Evolutionary conservation across 805 yeast species (phyloP).

Genomic region (Lachancea meyersii): DNA sequence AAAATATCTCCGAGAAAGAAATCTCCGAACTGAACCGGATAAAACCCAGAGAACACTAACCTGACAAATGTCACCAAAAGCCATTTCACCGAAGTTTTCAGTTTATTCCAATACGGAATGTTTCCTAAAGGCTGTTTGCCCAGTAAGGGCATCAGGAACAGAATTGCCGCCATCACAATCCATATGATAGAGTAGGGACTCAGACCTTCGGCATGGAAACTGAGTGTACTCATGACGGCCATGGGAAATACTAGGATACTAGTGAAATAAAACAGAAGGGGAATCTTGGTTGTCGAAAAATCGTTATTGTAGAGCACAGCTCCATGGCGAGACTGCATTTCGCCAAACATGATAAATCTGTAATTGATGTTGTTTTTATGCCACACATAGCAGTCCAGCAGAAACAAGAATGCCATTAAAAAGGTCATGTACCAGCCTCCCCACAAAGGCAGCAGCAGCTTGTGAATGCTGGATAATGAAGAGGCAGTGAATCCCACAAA

Average conservation of each 20-base stretch:
- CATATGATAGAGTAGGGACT: conserved; percentile 79
- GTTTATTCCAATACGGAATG: conserved; percentile 31
- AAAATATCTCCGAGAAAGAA: conserved; percentile 89
- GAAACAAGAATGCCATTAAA: conserved; percentile 57
- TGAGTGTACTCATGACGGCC: conserved; percentile 64
- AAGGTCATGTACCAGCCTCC: conserved; percentile 74
- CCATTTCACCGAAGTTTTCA: conserved; percentile 69
- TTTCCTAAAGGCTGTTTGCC: conserved; percentile 35
- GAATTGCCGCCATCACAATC: conserved; percentile 35
- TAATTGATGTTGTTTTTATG: conserved; percentile 72
- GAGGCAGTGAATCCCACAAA: conserved; percentile 44
- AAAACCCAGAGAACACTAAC: conserved; percentile 72
- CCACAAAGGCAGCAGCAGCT: conserved; percentile 76
- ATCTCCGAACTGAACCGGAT: conserved; percentile 92
- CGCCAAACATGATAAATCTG: conserved; percentile 72
- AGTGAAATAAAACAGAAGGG: conserved; percentile 53
- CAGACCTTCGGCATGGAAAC: conserved; percentile 63
- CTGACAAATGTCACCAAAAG: conserved; percentile 64
- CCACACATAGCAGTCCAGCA: conserved; percentile 69
- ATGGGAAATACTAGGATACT: conserved; percentile 50
- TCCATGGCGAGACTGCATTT: conserved; percentile 62
- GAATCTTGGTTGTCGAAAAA: conserved; percentile 33
- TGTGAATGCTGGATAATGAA: conserved; percentile 38
- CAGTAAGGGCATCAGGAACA: conserved; percentile 55
- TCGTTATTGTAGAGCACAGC: conserved; percentile 33